Evolutionary conservation across 371 early-diverging fungal genomes (phyloP), one percentile per base, ranked within the genome.

Genomic region (Haplosporangium sp.): DNA sequence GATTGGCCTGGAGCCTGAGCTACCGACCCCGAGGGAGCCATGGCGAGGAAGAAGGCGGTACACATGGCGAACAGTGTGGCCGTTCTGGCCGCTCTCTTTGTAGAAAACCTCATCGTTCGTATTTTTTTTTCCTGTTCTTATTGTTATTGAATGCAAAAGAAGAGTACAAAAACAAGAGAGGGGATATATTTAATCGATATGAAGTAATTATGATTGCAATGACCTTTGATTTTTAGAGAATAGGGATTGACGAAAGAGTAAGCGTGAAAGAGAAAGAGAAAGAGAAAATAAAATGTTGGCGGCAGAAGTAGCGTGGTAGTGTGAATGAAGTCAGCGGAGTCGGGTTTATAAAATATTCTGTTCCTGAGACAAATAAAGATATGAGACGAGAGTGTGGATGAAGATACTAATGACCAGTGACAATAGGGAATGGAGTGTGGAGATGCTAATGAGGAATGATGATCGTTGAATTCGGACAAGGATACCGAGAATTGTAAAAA

Each of bases 331-430:
- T 29, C 29, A 29, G 29, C 29, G 29, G 29, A 29, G 29, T 29
- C 29, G 29, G 29, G 29, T 29, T 29, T 29, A 4, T 29, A 29
- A 29, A 29, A 29, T 29, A 29, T 29, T 12, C 46, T 14, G 59
- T 59, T 59, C 59, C 59, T 52, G 62, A 62, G 48, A 62, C 53
- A 52, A 52, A 38, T 11, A 51, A 36, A 16, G 50, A 10, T 13
- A 51, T 13, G 51, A 29, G 51, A 29, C 29, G 29, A 29, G 4
- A 29, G 29, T 29, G 29, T 1, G 29, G 29, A 29, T 29, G 29
- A 4, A 29, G 29, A 29, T 1, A 29, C 29, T 29, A 4, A 29
- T 29, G 29, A 29, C 29, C 29, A 29, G 4, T 29, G 29, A 29
- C 29, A 29, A 29, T 29, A 29, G 29, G 4, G 29, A 29, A 29